Percentiles rank a stretch among this genome's conserved stretches.
Evolutionary conservation across 2,329 filamentous ascomycete species (phyloP).

Genomic region (Chrysoporthe puriensis): DNA sequence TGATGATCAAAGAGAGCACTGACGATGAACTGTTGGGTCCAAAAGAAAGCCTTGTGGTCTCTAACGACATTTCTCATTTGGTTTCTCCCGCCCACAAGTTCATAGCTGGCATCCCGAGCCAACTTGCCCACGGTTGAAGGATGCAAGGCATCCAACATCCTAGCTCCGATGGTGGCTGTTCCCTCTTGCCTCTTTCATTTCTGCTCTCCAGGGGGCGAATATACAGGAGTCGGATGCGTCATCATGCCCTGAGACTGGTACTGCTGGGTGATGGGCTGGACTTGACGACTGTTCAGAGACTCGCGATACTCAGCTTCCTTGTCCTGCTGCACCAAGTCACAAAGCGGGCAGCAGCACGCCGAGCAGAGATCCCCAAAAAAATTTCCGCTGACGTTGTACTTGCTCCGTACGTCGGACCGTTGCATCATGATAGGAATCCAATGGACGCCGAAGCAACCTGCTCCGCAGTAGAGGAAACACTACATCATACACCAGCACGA

Average conservation of each 20-base stretch:
- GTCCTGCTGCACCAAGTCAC: slow-evolving; percentile 50
- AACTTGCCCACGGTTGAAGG: not conserved
- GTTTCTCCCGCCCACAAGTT: not conserved
- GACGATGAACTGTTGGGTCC: slow-evolving; percentile 42
- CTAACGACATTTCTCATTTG: not conserved
- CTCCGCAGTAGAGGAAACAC: slow-evolving; percentile 50
- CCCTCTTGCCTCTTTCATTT: not conserved
- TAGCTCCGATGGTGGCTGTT: too few relatives aligned
- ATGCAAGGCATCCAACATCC: not conserved
- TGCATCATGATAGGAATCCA: slow-evolving; percentile 51
- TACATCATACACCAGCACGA: slow-evolving; percentile 13
- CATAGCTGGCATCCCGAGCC: not conserved
- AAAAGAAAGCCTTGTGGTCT: not conserved
- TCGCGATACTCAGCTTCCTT: slow-evolving; percentile 50
- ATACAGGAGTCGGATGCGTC: slow-evolving; percentile 23
- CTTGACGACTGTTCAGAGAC: slow-evolving; percentile 27
- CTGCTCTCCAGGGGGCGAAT: not conserved
- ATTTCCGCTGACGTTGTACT: slow-evolving; percentile 50
- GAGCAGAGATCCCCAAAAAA: slow-evolving; percentile 47
- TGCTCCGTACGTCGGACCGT: slow-evolving; percentile 48
- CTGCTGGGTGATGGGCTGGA: slow-evolving; percentile 34
- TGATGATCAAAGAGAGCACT: slow-evolving; percentile 67
- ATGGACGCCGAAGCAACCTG: slow-evolving; percentile 44
- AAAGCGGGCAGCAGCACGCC: slow-evolving; percentile 51
- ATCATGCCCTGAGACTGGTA: slow-evolving; percentile 40